Evolutionary conservation across 108 stramenopile species (phyloP).

Genomic region (Epithemia pelagica): DNA sequence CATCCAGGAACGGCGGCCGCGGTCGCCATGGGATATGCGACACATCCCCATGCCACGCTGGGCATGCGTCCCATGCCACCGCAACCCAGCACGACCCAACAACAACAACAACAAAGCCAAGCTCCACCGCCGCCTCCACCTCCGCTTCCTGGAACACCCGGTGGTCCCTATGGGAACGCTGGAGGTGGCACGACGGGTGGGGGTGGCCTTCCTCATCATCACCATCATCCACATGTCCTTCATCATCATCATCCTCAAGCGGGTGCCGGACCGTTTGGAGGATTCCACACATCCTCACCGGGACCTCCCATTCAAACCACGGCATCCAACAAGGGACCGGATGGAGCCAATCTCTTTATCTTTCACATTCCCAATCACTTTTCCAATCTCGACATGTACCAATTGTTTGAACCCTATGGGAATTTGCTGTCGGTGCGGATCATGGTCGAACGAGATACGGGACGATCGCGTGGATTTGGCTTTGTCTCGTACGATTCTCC

Average conservation of each 20-base stretch:
- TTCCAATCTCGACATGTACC: constrained; percentile 89
- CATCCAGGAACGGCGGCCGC: not conserved
- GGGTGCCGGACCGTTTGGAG: not conserved
- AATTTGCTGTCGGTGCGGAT: constrained; percentile 91
- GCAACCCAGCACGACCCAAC: no score
- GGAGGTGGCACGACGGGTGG: not conserved
- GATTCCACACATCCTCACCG: constrained; percentile 28
- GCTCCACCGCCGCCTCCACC: no score
- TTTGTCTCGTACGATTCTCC: constrained; percentile 93
- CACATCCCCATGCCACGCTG: not conserved
- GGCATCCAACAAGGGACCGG: constrained; percentile 64
- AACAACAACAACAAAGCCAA: no score
- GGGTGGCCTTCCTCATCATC: not conserved
- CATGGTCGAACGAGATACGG: constrained; percentile 94
- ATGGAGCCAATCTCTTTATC: constrained; percentile 95
- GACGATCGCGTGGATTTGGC: constrained; percentile 93
- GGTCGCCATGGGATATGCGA: not conserved
- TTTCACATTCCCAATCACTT: constrained; percentile 98
- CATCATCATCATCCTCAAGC: not conserved
- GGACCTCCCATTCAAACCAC: constrained; percentile 75
- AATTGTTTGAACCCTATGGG: constrained; percentile 85
- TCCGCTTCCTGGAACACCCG: not conserved
- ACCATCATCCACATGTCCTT: constrained; percentile 1
- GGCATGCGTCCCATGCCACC: not conserved
- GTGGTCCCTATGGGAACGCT: not conserved